Evolutionary conservation across 352 stramenopile species (phyloP), one percentile per base, ranked within the genome.

Genomic region (Phytophthora agathidicida): DNA sequence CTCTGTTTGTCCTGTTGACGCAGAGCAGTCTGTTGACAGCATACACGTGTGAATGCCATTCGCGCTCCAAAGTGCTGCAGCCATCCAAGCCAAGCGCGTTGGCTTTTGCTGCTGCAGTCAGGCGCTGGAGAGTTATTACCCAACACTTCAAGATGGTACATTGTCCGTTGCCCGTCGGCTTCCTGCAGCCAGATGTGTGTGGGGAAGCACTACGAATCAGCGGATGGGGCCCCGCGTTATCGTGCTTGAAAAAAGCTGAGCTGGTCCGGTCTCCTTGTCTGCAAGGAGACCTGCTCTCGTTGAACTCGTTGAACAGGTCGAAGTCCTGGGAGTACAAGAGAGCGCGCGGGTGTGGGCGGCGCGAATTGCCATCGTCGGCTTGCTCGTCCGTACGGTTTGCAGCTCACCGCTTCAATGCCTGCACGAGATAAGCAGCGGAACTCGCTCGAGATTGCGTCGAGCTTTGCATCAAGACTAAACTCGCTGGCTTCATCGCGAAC

Each of bases 341-440:
- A 41, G 37, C n/a, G 31, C 37, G n/a, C n/a, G n/a, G n/a, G n/a
- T n/a, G n/a, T n/a, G 14, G 41, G 36, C 30, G 46, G 36, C 45
- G 44, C 44, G 54, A 63, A 57, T 43, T 46, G 36, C 27, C 23
- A 50, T 64, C 28, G 54, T 44, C 24, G 46, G 22, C 35, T 48
- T 45, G 35, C 26, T 45, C 36, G 45, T 54, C 24, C 22, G 41
- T 56, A 54, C 50, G 41, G 37, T 59, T 59, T 17, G 22, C 16
- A 3, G 36, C 32, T 46, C 28, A 63, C 10, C 45, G 45, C 37
- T 59, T 65, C 55, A 65, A 43, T 59, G 55, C 46, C 55, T 65
- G 27, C 44, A 58, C 30, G 14, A 5, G 17, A 48, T 54, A 26
- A 56, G 38, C 55, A 43, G 16, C 13, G 36, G 10, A 56, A 53